A percentile compares a stretch with the other conserved stretches of the same genome.
Evolutionary conservation across 2,329 filamentous ascomycete genomes (phyloP).

Genomic region (Aspergillus sp.): DNA sequence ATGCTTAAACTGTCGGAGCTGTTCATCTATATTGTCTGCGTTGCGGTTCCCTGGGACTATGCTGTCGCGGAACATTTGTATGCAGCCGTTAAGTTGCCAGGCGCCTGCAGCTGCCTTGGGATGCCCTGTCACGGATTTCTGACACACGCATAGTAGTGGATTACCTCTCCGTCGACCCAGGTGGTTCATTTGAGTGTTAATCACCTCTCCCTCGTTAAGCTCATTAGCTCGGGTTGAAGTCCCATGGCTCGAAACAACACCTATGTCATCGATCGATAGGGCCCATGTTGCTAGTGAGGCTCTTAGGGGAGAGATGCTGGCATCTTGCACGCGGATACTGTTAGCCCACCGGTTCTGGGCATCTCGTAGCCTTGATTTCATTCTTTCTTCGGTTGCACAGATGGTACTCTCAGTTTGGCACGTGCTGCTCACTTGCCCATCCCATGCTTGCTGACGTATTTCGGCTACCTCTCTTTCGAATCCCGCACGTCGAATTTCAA

Average conservation of each 20-base stretch:
- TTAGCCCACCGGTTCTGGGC: constrained; percentile 87
- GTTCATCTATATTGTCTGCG: constrained; percentile 82
- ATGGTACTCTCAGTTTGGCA: background rate
- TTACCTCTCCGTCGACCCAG: constrained; percentile 94
- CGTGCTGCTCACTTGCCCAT: background rate
- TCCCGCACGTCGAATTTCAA: constrained; percentile 89
- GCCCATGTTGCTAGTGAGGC: constrained; percentile 95
- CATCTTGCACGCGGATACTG: constrained; percentile 92
- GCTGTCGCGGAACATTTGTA: constrained; percentile 89
- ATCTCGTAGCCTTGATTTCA: constrained; percentile 71
- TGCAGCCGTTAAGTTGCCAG: constrained; percentile 97
- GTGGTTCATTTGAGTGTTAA: constrained; percentile 90
- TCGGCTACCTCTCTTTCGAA: constrained; percentile 87
- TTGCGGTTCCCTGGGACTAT: constrained; percentile 94
- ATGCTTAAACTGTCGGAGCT: constrained; percentile 32
- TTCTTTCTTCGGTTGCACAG: background rate
- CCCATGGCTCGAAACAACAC: constrained; percentile 93
- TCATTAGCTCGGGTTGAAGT: constrained; percentile 97
- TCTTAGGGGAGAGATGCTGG: constrained; percentile 85
- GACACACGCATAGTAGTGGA: constrained; percentile 84
- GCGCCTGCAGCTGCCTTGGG: constrained; percentile 97
- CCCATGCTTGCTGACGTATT: constrained; percentile 61
- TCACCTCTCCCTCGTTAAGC: constrained; percentile 96
- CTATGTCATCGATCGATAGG: constrained; percentile 90
- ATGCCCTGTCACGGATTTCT: constrained; percentile 96